Evolutionary conservation across 805 yeast species (phyloP), one percentile per base, ranked within the genome.

Genomic region (Teunomyces aglyptinius): DNA sequence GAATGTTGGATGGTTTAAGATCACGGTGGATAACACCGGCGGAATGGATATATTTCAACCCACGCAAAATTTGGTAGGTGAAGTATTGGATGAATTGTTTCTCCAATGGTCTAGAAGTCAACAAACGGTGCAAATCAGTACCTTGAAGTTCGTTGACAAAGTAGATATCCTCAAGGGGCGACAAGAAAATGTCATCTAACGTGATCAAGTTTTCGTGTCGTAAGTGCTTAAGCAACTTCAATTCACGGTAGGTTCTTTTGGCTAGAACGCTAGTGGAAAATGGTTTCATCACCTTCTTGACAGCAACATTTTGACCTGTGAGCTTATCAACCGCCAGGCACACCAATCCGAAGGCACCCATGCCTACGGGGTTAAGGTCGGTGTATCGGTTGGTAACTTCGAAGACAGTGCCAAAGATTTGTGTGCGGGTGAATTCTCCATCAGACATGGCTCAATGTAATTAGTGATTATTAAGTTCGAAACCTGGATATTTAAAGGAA

Each of bases 311-410:
- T 66, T 91, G 96, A 45, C 82, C 83, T 0, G 97, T 90, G 50
- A 91, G 78, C 56, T 85, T 88, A 68, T 94, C 99, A 47, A 85
- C 81, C 1, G 99, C 99, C 6, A 97, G 89, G 54, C 99, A 94
- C 33, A 94, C 99, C 15, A 94, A 77, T 4, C 99, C 99, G 64
- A 94, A 94, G 6, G 99, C 99, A 20, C 99, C 99, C 99, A 94
- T 94, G 0, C 99, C 99, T 43, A 94, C 97, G 1, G 99, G 99
- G 61, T 90, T 92, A 51, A 94, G 77, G 61, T 92, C 96, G 3
- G 88, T 80, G 70, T 94, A 94, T 54, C 97, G 72, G 59, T 81
- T 83, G 35, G 97, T 91, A 53, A 90, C 89, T 67, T 91, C 97
- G 63, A 91, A 91, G 38, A 91, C 92, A 1, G 98, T 91, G 43